These are phyloP conservation scores for Mucor piriformis DNA, from an alignment of 371 early-diverging fungal genomes.

Conservation along the genomic window DNA sequence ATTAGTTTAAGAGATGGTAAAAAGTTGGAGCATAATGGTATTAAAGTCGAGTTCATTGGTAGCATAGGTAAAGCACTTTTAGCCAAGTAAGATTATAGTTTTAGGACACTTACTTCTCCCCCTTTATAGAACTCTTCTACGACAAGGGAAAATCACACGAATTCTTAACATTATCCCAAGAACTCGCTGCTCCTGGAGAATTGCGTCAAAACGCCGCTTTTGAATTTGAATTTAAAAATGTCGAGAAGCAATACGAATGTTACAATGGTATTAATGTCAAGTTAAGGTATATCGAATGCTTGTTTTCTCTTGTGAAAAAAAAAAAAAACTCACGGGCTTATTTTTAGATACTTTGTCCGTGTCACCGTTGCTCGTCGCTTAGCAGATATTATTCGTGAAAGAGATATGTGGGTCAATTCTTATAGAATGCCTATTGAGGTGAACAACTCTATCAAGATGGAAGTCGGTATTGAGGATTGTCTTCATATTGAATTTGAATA, in stretches of 20 bases:
- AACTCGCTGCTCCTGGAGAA: conserved; percentile 88
- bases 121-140: conserved; percentile 87
- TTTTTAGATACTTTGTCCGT: conserved; percentile 78
- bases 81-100: too few relatives aligned
- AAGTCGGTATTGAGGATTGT: conserved; percentile 95
- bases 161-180: conserved; percentile 87
- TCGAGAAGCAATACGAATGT: conserved; percentile 91
- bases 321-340: neutral
- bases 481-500: conserved; percentile 95
- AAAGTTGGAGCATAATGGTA: conserved; percentile 94
- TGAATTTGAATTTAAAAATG: conserved; percentile 91
- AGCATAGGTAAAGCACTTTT: conserved; percentile 86
- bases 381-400: conserved; percentile 71
- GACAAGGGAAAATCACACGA: conserved; percentile 95
- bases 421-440: conserved; percentile 85
- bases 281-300: conserved; percentile 58
- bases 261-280: conserved; percentile 92
- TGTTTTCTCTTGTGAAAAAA: too few relatives aligned
- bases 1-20: conserved; percentile 90
- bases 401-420: conserved; percentile 90
- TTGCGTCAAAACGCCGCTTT: conserved; percentile 73
- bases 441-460: conserved; percentile 93
- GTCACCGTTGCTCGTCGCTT: conserved; percentile 82
- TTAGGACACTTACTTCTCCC: too few relatives aligned
- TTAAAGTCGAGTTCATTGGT: conserved; percentile 97